Base-by-base conservation (phyloP, 805 yeast species). In the Sugiyamaella boreocaroliniensis region DNA sequence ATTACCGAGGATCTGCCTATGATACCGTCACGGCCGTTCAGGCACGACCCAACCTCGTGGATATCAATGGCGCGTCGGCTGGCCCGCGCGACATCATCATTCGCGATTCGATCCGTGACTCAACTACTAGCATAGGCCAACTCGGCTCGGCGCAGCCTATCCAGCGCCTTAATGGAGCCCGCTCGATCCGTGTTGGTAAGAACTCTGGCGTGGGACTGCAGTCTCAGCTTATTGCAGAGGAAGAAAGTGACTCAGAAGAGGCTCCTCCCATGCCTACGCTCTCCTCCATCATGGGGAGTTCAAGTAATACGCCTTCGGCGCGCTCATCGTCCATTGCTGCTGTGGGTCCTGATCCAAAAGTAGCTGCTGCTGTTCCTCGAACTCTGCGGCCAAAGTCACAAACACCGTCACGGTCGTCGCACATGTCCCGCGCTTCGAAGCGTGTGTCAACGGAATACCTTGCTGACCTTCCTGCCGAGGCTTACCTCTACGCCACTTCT, bases 41-140 rank as follows among this genome's bases (percentile, higher is more conserved):
- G 55, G 93, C 86, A 2, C 81, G 77, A 62, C 93, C 95, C 1
- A 76, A 77, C 58, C 71, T 87, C 55, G 85, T 87, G n/a, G 76
- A 76, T 50, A 77, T 81, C 11, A 45, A 26, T 45, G 49, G 50
- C 42, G 47, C 37, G 16, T n/a, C 44, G 14, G 43, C 40, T 14
- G 44, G 43, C 16, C 37, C 46, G 29, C 29, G 45, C 16, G 19
- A 16, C 16, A 37, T 42, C 37, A 47, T 14, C 41, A 40, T 48
- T 18, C 50, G 52, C 15, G 16, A 34, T 15, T 51, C 48, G n/a
- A 50, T 49, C 18, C 32, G 43, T 14, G 68, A 69, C 34, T 81
- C 81, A 58, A 82, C 87, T 0, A 86, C 86, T 2, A 80, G 82
- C 55, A 74, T 81, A 54, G 86, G 82, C 1, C 80, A 74, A 37